Evolutionary conservation across 2,329 filamentous ascomycete genomes (phyloP), one percentile per base, ranked within the genome.

Genomic region (Diaporthe sp.): DNA sequence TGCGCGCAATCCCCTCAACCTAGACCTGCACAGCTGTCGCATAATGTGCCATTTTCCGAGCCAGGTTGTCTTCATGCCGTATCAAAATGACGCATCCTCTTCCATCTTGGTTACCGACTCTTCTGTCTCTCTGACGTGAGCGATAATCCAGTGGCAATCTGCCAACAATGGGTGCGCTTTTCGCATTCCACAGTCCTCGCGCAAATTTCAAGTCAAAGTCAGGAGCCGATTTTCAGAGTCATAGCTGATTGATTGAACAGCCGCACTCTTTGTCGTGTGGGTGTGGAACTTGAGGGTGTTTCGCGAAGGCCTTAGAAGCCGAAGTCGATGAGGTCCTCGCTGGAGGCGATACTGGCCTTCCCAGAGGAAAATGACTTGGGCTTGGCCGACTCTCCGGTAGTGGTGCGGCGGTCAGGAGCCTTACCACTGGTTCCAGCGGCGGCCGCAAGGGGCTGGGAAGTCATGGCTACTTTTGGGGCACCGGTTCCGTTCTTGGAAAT

Each of bases 311-410:
- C 46, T 34, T 25, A 73, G 4, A 55, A 42, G 37, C 34, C 15
- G 60, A 73, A 44, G 34, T 37, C 34, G 58, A 73, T 73, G 22
- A 73, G 71, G 49, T 73, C 46, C n/a, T 65, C 58, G 31, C 71
- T 61, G 46, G 61, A 73, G 2, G 37, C 71, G 10, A 25, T 15
- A 9, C n/a, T 55, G 34, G 46, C 31, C 17, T 42, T 70, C 5
- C 15, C 19, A n/a, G 58, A 13, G 19, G 49, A 28, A 12, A 49
- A 28, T 28, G n/a, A 4, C 5, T 65, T 34, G 25, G 42, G 42
- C n/a, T 39, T 28, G 4, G 4, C n/a, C 13, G 15, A 12, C 49
- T 70, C 22, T 22, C 5, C 4, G 34, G 49, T 39, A 42, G 34
- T 70, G 37, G 9, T 42, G 15, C 6, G 13, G n/a, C 17, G 13